These are phyloP conservation scores for Isabelozyma gotoi DNA, from an alignment of 805 yeast species.

Conservation along the genomic window DNA sequence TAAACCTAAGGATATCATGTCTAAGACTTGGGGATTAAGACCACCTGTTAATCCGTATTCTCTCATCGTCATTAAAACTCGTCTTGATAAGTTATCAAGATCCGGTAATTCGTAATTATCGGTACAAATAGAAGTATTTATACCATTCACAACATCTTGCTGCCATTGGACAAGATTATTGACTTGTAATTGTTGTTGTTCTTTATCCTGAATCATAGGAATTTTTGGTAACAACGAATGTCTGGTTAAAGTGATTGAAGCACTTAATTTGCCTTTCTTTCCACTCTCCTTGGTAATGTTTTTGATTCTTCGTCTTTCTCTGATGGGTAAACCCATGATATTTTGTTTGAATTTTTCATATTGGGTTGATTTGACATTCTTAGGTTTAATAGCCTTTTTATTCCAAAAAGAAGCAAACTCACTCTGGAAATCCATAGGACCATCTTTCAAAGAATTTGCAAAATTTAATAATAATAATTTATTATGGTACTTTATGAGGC, in stretches of 20 bases:
- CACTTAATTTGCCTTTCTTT: slow-evolving; percentile 69
- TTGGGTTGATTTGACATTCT: slow-evolving; percentile 61
- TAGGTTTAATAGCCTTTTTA: slow-evolving; percentile 48
- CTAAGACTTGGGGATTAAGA: slow-evolving; percentile 75
- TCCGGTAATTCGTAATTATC: slow-evolving; percentile 86
- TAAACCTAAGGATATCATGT: slow-evolving; percentile 73
- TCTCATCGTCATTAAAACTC: slow-evolving; percentile 79
- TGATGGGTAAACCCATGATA: slow-evolving; percentile 78
- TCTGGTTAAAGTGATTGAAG: slow-evolving; percentile 66
- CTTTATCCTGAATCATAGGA: slow-evolving; percentile 64
- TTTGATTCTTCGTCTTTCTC: slow-evolving; percentile 83
- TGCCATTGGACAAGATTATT: slow-evolving; percentile 77
- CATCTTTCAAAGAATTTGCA: slow-evolving; percentile 79
- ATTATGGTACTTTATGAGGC: slow-evolving; percentile 69
- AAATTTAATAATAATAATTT: slow-evolving; percentile 76
- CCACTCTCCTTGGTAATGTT: slow-evolving; percentile 81
- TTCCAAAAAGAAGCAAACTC: slow-evolving; percentile 46
- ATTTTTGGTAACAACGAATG: slow-evolving; percentile 78
- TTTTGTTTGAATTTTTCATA: slow-evolving; percentile 81
- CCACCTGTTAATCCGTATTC: slow-evolving; percentile 88
- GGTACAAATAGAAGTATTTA: slow-evolving; percentile 75
- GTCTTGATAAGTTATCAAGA: slow-evolving; percentile 58
- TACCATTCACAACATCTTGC: slow-evolving; percentile 85
- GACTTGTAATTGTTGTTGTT: slow-evolving; percentile 43
- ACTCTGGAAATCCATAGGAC: slow-evolving; percentile 56